Evolutionary conservation across 2,329 filamentous ascomycete species (phyloP).

Genomic region (Aspergillus sergii): DNA sequence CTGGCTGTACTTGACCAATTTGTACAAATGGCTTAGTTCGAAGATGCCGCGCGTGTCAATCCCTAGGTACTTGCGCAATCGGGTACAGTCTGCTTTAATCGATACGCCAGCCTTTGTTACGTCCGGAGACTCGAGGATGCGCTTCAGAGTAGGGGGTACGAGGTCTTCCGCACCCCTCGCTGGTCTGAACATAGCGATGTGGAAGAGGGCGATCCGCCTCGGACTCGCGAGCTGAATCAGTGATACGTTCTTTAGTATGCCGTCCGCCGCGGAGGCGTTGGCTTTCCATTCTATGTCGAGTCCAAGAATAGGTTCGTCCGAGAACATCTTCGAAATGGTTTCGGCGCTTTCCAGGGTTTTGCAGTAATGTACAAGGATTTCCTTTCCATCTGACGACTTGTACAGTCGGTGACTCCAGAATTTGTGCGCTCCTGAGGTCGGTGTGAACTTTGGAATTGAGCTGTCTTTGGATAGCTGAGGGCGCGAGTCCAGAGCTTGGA

Average conservation of each 20-base stretch:
- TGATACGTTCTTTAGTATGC: slow-evolving; percentile 70
- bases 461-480: not conserved
- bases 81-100: slow-evolving; percentile 70
- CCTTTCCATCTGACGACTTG: slow-evolving; percentile 50
- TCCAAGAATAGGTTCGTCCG: slow-evolving; percentile 71
- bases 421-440: slow-evolving; percentile 6
- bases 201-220: slow-evolving; percentile 77
- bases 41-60: slow-evolving; percentile 69
- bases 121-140: slow-evolving; percentile 69
- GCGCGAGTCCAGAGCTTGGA: not conserved
- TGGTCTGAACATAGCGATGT: slow-evolving; percentile 67
- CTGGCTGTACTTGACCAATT: slow-evolving; percentile 69
- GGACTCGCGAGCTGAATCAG: slow-evolving; percentile 81
- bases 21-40: slow-evolving; percentile 82
- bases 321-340: slow-evolving; percentile 65
- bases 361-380: slow-evolving; percentile 77
- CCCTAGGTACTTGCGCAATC: slow-evolving; percentile 66
- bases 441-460: not conserved
- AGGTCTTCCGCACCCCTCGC: slow-evolving; percentile 53
- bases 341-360: slow-evolving; percentile 68
- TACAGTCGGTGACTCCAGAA: slow-evolving; percentile 46
- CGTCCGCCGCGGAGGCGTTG: slow-evolving; percentile 49
- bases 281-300: slow-evolving; percentile 87
- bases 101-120: slow-evolving; percentile 77
- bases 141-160: slow-evolving; percentile 69